Evolutionary conservation across 1,139 yeast species (phyloP), one percentile per base, ranked within the genome.

Genomic region (Nakaseomyces uthaithaninus): DNA sequence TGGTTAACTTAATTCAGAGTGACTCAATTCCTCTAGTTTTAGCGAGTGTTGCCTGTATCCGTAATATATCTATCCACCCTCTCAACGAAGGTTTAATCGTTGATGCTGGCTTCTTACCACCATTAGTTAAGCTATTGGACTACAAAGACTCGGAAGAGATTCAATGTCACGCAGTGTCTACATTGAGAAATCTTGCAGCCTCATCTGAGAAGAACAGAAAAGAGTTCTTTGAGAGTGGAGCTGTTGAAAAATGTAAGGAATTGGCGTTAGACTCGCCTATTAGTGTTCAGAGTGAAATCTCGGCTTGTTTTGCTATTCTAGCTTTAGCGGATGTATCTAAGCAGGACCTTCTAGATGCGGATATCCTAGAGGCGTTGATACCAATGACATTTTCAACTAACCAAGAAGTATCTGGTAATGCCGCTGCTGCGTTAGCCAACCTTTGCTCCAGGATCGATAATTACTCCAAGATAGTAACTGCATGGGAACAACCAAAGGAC

Each of bases 351-450:
- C 75, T 91, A 50, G 85, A 85, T 47, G 73, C 89, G 53, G 91
- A 87, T 41, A 81, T 93, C 39, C 75, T 89, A 48, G 91, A 85
- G 53, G 95, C 87, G 31, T 74, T 91, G 48, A 81, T 91, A 48
- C 97, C 97, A 18, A 72, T 93, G 60, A 91, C 98, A 3, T 79
- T 77, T 52, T 82, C 94, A 37, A 75, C 75, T 46, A 87, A 89
- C 59, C 85, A 91, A 46, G 98, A 91, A 65, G 97, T 91, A 14
- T 93, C 95, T 63, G 99, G 99, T 42, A 91, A 93, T 62, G 84
- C 95, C 3, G 98, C 97, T 16, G 98, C 98, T 23, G 98, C 99
- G 1, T 72, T 91, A 51, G 99, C 98, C 16, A 91, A 91, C 59
- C 69, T 91, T 52, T 87, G 96, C 52, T 86, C 96, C 8, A 77